These are phyloP conservation scores for Kodamaea sagamina DNA, from an alignment of 805 yeast genomes.

Conservation along the genomic window DNA sequence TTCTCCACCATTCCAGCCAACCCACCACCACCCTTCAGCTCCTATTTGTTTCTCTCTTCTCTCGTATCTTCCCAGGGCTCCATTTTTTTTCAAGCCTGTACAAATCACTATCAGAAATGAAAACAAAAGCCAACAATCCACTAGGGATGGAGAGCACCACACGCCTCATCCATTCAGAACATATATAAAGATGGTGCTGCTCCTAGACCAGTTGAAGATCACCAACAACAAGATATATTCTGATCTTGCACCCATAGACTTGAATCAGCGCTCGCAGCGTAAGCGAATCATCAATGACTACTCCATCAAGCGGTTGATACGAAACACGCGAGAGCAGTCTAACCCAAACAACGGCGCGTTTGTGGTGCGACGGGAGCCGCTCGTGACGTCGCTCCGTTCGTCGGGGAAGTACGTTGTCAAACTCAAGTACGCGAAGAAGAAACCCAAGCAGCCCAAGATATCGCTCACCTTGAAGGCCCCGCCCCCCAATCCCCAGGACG, in stretches of 20 bases:
- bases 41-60: background rate
- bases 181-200: conserved; percentile 15
- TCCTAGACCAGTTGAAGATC: conserved; percentile 30
- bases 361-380: conserved; percentile 6
- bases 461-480: conserved; percentile 7
- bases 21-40: background rate
- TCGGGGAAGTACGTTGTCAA: conserved; percentile 1
- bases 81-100: conserved; percentile 8
- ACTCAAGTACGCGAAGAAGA: conserved; percentile 4
- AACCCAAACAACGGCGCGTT: background rate
- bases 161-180: background rate
- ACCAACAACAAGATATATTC: conserved; percentile 32
- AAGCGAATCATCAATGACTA: conserved; percentile 17
- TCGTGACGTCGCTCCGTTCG: conserved; percentile 7
- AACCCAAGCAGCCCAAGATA: background rate
- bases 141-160: background rate
- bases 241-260: conserved; percentile 19
- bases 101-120: conserved; percentile 6
- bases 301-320: conserved; percentile 22
- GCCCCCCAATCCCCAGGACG: conserved; percentile 2
- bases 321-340: conserved; percentile 17
- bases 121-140: conserved; percentile 6
- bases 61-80: conserved; percentile 1
- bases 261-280: conserved; percentile 27
- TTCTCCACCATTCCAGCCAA: background rate